Evolutionary conservation across 192 early-diverging fungal species (phyloP).

Genomic region (Backusella westeae): DNA sequence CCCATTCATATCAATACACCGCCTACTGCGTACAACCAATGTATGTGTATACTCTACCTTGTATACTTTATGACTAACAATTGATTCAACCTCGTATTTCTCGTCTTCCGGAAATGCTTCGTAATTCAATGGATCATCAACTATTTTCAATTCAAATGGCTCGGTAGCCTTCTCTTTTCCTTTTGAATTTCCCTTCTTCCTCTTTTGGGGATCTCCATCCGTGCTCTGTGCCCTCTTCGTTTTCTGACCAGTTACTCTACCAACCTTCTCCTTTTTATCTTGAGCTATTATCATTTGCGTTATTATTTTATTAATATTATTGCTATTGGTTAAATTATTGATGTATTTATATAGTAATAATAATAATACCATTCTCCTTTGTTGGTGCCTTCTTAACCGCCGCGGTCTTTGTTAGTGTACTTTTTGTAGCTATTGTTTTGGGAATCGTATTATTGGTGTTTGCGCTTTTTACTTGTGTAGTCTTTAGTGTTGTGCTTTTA

Average conservation of each 20-base stretch:
- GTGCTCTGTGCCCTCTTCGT: not conserved
- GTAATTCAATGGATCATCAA: not conserved
- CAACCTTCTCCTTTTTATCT: not conserved
- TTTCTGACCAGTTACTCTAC: not conserved
- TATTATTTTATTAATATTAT: not conserved
- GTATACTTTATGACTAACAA: constrained; percentile 1
- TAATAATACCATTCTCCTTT: not conserved
- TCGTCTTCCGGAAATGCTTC: not conserved
- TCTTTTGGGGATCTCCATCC: not conserved
- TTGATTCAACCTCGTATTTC: constrained; percentile 4
- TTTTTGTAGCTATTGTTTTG: not conserved
- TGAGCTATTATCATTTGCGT: not conserved
- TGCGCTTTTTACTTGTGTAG: not conserved
- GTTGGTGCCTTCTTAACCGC: not conserved
- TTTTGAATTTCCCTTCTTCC: not conserved
- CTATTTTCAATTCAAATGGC: not conserved
- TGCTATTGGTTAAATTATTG: not conserved
- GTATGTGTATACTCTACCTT: not conserved
- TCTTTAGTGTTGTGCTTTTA: not conserved
- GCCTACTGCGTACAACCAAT: not conserved
- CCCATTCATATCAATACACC: not conserved
- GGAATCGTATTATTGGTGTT: not conserved
- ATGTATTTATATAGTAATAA: not conserved
- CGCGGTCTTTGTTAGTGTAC: not conserved
- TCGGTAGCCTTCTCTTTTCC: not conserved